Evolutionary conservation across 768 basidiomycete species (phyloP), one percentile per base, ranked within the genome.

Genomic region (Suillus plorans): DNA sequence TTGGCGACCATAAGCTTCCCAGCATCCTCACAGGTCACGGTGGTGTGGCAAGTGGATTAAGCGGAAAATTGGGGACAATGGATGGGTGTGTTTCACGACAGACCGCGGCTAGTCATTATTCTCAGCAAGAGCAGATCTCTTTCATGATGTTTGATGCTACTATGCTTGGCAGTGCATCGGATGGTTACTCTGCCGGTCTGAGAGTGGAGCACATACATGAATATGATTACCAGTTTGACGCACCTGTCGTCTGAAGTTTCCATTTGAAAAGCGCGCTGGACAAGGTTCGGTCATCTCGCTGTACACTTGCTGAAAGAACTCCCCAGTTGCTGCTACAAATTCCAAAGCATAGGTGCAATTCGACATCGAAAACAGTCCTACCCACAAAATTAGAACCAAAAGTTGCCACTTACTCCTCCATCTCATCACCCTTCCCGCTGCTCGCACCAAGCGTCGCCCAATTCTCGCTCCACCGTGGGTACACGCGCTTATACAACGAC

Each of bases 401-500:
- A 53, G 22, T 31, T 10, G 5, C 13, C 22, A 13, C 3, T 36
- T 65, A 73, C 16, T 67, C 52, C 28, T 53, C 52, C 77, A 77
- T 78, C 58, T 68, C 42, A 45, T 71, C 71, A 20, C 77, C 75
- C 36, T 14, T 70, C 37, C 59, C 57, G 28, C 53, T 44, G 28
- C 49, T 37, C n/a, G n/a, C 56, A 13, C 55, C 47, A 42, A 18
- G 28, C 18, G 18, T 52, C 62, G 64, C 80, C 85, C 84, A 92
- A 58, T 84, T 65, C 68, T 81, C 80, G 57, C 88, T 82, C 90
- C 94, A 98, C 74, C 89, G 91, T 16, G 52, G 52, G 9, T 53
- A 53, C 28, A 53, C 52, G 28, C 97, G 84, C 79, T 99, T 99
- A 80, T 99, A 98, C 63, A 99, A 74, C 56, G 90, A 89, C 90